Conservation (phyloP, 306 rosid genomes). For the Quercus alba region DNA sequence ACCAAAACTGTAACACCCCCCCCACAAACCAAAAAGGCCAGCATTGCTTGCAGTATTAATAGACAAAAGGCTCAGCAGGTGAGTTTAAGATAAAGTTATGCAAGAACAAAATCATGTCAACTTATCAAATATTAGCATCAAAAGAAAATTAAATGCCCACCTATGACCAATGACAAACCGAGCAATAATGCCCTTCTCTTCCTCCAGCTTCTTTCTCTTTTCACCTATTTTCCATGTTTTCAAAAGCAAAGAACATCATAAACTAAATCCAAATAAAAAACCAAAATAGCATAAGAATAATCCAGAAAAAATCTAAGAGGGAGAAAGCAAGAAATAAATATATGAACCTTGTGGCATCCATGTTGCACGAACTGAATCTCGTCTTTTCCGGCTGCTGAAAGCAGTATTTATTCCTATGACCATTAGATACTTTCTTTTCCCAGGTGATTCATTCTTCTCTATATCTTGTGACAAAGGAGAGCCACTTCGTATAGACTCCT, state of each 20-base stretch:
- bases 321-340: background rate
- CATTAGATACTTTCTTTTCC: conserved; percentile 79
- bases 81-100: conserved; percentile 1
- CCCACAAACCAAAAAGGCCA: no score
- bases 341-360: conserved; percentile 96
- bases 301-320: background rate
- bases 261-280: conserved; percentile 6
- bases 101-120: background rate
- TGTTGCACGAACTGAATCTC: conserved; percentile 93
- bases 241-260: conserved; percentile 39
- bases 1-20: background rate
- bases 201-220: conserved; percentile 88
- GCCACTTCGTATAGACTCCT: conserved; percentile 67
- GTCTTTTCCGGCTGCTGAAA: conserved; percentile 95
- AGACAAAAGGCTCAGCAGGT: conserved; percentile 1
- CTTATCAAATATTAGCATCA: conserved; percentile 1
- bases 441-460: conserved; percentile 40
- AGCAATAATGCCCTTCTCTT: conserved; percentile 90
- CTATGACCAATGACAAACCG: conserved; percentile 98
- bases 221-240: conserved; percentile 61
- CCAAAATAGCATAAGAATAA: background rate
- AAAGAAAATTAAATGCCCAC: conserved; percentile 35
- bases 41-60: background rate
- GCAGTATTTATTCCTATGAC: conserved; percentile 95
- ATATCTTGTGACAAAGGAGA: conserved; percentile 61